These are phyloP conservation scores for Naganishia liquefaciens DNA, from an alignment of 1,284 basidiomycete species.

Conservation along the genomic window DNA sequence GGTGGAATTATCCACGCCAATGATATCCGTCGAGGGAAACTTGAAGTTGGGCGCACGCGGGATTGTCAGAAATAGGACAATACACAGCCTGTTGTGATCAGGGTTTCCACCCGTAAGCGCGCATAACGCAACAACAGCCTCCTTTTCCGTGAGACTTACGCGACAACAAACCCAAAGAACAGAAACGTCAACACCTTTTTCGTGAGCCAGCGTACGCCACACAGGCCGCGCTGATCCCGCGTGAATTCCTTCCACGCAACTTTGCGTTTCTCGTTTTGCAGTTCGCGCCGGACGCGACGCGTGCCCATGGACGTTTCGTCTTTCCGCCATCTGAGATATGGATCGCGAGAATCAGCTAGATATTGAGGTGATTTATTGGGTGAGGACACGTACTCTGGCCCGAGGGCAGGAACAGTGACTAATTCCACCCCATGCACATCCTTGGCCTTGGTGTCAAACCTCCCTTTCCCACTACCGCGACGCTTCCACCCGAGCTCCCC, in stretches of 20 bases:
- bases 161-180: slow-evolving; percentile 63
- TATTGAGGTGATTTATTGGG: too few relatives aligned
- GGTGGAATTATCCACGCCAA: slow-evolving; percentile 63
- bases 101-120: neutral
- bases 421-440: slow-evolving; percentile 63
- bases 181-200: slow-evolving; percentile 67
- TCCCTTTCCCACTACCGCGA: slow-evolving; percentile 41
- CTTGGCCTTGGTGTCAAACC: slow-evolving; percentile 25
- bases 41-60: slow-evolving; percentile 73
- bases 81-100: slow-evolving; percentile 59
- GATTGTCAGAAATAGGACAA: slow-evolving; percentile 72
- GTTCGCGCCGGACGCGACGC: slow-evolving; percentile 58
- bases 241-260: slow-evolving; percentile 69
- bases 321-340: slow-evolving; percentile 63
- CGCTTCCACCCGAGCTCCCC: neutral
- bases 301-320: slow-evolving; percentile 73
- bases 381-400: slow-evolving; percentile 62
- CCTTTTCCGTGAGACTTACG: slow-evolving; percentile 59
- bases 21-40: slow-evolving; percentile 58
- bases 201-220: slow-evolving; percentile 70
- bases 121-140: neutral
- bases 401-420: slow-evolving; percentile 81
- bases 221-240: slow-evolving; percentile 70
- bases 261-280: slow-evolving; percentile 58
- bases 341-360: slow-evolving; percentile 7